A percentile compares a stretch with the other conserved stretches of the same genome.
Conservation (phyloP, 768 basidiomycete species). For the Krasilnikovozyma curviuscula region DNA sequence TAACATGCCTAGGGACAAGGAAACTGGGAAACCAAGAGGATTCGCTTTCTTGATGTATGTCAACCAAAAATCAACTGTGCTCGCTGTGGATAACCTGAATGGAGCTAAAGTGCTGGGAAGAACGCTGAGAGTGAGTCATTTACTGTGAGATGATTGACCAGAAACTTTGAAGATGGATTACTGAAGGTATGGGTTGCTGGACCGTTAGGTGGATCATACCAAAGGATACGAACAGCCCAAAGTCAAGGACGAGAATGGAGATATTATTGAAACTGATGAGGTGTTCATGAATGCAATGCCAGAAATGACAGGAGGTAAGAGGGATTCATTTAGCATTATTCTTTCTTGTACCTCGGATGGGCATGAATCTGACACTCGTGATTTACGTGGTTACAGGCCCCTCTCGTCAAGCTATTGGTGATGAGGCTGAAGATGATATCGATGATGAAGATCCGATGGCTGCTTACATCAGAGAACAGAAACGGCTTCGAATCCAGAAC, state of each 20-base stretch:
- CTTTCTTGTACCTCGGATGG: background rate
- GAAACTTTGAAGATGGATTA: background rate
- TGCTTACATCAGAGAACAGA: slow-evolving; percentile 62
- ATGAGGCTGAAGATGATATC: slow-evolving; percentile 38
- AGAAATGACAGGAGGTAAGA: slow-evolving; percentile 41
- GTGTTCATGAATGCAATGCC: slow-evolving; percentile 78
- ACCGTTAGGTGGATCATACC: slow-evolving; percentile 33
- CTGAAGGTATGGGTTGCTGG: background rate
- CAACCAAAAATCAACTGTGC: slow-evolving; percentile 83
- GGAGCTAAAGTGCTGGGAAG: slow-evolving; percentile 72
- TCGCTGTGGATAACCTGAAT: slow-evolving; percentile 97
- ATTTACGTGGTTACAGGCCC: slow-evolving; percentile 8
- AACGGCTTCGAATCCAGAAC: slow-evolving; percentile 21
- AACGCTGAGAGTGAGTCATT: slow-evolving; percentile 79
- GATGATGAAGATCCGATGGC: slow-evolving; percentile 98
- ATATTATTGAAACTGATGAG: slow-evolving; percentile 65
- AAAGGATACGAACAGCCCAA: slow-evolving; percentile 70
- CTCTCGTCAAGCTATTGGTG: slow-evolving; percentile 17
- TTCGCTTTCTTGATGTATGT: slow-evolving; percentile 99
- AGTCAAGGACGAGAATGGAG: slow-evolving; percentile 55
- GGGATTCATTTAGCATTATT: background rate
- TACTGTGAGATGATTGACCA: slow-evolving; percentile 18
- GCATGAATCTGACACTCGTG: slow-evolving; percentile 4
- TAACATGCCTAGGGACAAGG: slow-evolving; percentile 83
- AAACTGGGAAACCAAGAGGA: slow-evolving; percentile 72